phyloP scores from a whole-genome alignment of 2,329 filamentous ascomycete genomes.

The Phialophora verrucosa region DNA sequence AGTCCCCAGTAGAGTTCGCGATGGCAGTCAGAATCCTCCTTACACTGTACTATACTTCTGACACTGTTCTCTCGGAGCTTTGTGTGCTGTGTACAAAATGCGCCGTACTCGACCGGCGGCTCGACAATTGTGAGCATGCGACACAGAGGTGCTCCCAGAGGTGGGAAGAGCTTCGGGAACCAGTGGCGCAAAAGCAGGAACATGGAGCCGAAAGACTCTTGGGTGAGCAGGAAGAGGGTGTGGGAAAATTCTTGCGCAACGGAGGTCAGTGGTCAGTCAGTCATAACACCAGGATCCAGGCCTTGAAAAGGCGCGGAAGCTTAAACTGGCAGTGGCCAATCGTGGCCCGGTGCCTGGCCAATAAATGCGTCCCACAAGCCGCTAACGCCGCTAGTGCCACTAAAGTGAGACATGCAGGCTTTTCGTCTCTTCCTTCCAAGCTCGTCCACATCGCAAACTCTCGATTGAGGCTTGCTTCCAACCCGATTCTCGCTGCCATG shows the following conservation, averaged over 20 bases:
- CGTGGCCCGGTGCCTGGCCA: background rate
- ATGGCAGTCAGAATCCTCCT: background rate
- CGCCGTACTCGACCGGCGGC: background rate
- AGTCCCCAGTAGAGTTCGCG: background rate
- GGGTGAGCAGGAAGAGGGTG: too few relatives aligned
- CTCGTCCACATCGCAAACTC: background rate
- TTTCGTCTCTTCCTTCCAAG: background rate
- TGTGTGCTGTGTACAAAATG: background rate
- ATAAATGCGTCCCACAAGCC: background rate
- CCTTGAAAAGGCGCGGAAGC: background rate
- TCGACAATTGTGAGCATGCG: background rate
- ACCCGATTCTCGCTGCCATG: background rate
- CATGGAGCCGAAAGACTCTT: background rate
- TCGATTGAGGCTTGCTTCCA: background rate
- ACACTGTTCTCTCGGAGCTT: background rate
- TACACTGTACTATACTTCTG: background rate
- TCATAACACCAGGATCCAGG: background rate
- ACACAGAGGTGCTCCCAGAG: background rate
- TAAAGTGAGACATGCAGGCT: slow-evolving; percentile 16
- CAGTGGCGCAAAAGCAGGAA: slow-evolving; percentile 6
- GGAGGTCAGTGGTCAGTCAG: background rate
- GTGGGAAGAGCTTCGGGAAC: background rate
- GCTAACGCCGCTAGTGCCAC: background rate
- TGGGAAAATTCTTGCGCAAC: background rate
- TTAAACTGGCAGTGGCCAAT: background rate